A percentile compares a stretch with the other conserved stretches of the same genome.
Evolutionary conservation across 345 rosid species (phyloP).

Genomic region (Sonneratia caseolaris): DNA sequence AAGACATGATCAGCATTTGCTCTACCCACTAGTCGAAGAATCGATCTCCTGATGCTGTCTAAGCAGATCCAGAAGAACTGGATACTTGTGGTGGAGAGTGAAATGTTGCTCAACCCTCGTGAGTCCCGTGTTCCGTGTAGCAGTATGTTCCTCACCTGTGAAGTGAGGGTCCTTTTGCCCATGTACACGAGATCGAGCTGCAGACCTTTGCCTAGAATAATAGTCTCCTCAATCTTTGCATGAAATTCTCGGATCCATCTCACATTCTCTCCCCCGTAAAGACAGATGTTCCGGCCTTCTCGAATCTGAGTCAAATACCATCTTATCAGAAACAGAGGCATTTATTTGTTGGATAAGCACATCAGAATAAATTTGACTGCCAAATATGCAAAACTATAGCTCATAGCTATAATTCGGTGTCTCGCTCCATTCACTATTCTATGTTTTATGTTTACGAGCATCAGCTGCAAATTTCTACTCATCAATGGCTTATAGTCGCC

Average conservation of each 20-base stretch:
- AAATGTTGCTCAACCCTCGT: slow-evolving; percentile 13
- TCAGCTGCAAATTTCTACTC: no score
- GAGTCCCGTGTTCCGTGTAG: slow-evolving; percentile 20
- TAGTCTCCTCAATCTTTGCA: slow-evolving; percentile 18
- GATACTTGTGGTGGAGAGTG: slow-evolving; percentile 28
- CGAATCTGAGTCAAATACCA: slow-evolving; percentile 36
- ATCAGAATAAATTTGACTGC: background rate
- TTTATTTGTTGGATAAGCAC: background rate
- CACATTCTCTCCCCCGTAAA: slow-evolving; percentile 44
- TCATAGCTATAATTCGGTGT: background rate
- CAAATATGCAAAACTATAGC: background rate
- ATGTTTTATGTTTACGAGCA: no score
- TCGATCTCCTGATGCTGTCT: slow-evolving; percentile 54
- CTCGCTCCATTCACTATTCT: no score
- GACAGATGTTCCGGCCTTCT: slow-evolving; percentile 47
- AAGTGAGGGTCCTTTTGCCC: slow-evolving; percentile 27
- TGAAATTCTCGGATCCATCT: slow-evolving; percentile 44
- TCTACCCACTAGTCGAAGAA: slow-evolving; percentile 19
- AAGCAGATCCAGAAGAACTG: slow-evolving; percentile 61
- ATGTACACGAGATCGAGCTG: slow-evolving; percentile 47
- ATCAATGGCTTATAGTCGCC: no score
- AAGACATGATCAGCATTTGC: slow-evolving; percentile 31
- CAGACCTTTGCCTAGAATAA: slow-evolving; percentile 30
- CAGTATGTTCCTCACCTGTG: slow-evolving; percentile 13
- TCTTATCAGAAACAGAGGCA: background rate